Evolutionary conservation across 176 grass and related monocot species (phyloP), one percentile per base, ranked within the genome.

Genomic region (Lolium rigidum): DNA sequence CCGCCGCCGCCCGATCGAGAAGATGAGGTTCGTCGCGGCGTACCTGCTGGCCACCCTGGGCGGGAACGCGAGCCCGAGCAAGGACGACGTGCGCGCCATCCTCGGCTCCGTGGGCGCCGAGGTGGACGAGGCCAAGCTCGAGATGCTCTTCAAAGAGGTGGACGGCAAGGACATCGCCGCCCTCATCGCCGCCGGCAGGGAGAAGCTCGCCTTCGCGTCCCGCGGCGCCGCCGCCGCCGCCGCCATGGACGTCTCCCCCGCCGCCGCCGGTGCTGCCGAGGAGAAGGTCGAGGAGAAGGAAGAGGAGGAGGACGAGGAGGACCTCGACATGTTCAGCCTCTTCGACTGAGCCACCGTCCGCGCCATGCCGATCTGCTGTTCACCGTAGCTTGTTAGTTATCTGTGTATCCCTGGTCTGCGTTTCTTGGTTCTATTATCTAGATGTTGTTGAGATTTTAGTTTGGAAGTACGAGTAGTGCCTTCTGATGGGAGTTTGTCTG

Each of bases 11-110:
- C 18, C 17, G 13, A 6, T 26, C 12, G 12, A 74, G 71, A 74
- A 74, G 71, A 74, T 78, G 76, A 78, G 38, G 54, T 59, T 41
- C 35, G 54, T 43, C 47, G 76, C 28, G 52, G 76, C 76, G 18
- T 78, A 79, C 75, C 84, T 86, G 84, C 49, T 86, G 9, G 84
- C 84, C 17, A 14, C 22, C 35, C 62, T 86, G 3, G 84, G 75
- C 75, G 63, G 78, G 22, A 11, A 48, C 74, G 5, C 73, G 64
- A 12, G 3, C 56, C 76, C 84, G 51, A 46, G 15, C 51, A 79
- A 70, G 50, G 84, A 70, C 14, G 76, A 86, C 22, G 84, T 86
- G 59, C 76, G 60, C 10, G 37, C 51, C 50, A 79, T 86, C 51
- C 76, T 86, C 38, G 64, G 18, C 3, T 47, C 84, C 0, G 63